A percentile compares a stretch with the other conserved stretches of the same genome.
phyloP scores from a whole-genome alignment of 2,329 filamentous ascomycete genomes.

The Sporothrix sp. region DNA sequence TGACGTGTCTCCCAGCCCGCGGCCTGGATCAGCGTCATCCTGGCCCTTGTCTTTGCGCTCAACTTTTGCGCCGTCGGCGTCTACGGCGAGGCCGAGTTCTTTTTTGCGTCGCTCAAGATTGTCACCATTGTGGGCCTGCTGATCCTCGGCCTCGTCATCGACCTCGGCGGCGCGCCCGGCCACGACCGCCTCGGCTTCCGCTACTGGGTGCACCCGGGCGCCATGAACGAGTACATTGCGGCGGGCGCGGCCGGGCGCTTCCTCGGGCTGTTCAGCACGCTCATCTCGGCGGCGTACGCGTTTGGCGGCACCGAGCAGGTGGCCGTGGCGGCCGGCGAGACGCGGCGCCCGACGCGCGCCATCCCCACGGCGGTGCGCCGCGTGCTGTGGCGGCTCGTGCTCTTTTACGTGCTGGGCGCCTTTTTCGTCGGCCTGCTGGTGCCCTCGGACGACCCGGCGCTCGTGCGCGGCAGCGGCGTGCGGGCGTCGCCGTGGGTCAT shows the following conservation, averaged over 20 bases:
- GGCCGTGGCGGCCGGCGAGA: slow-evolving; percentile 55
- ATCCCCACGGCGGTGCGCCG: slow-evolving; percentile 52
- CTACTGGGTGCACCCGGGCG: slow-evolving; percentile 39
- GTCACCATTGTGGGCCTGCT: slow-evolving; percentile 50
- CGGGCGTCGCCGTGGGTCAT: slow-evolving; percentile 56
- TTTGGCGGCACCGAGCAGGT: slow-evolving; percentile 53
- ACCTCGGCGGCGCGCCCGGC: slow-evolving; percentile 44
- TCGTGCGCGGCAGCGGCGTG: slow-evolving; percentile 21
- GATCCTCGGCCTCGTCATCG: slow-evolving; percentile 44
- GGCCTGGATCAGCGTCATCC: slow-evolving; percentile 50
- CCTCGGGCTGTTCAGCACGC: slow-evolving; percentile 31
- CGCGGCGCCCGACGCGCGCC: slow-evolving; percentile 51
- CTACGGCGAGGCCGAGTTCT: slow-evolving; percentile 54
- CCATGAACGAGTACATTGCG: slow-evolving; percentile 34
- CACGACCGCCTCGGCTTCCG: slow-evolving; percentile 40
- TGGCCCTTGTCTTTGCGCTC: slow-evolving; percentile 42
- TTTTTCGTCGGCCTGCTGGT: slow-evolving; percentile 24
- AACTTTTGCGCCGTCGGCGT: slow-evolving; percentile 48
- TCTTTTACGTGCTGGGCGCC: slow-evolving; percentile 25
- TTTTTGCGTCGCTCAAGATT: slow-evolving; percentile 51
- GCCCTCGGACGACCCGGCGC: slow-evolving; percentile 23
- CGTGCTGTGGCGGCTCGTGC: slow-evolving; percentile 25
- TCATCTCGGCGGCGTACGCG: slow-evolving; percentile 46
- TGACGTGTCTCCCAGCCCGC: too few relatives aligned
- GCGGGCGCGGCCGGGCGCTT: slow-evolving; percentile 31